These are phyloP conservation scores for Sarocladiaceae sp. DNA, from an alignment of 2,329 filamentous ascomycete genomes.

Conservation along the genomic window DNA sequence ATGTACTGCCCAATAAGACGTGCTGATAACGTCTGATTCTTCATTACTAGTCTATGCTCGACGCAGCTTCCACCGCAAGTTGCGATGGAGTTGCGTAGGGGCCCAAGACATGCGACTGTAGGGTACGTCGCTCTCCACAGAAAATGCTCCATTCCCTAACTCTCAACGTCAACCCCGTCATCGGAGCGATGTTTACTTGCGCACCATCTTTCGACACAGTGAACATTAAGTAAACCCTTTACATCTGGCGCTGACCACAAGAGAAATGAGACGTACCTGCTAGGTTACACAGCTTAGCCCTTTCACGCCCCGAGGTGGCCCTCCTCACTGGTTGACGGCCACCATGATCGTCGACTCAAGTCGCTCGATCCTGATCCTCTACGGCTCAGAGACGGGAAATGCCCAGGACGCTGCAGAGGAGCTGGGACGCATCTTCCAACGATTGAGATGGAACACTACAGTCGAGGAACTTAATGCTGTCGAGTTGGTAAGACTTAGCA, in stretches of 20 bases:
- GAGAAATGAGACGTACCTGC: too few species aligned
- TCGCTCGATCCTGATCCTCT: constrained; percentile 62
- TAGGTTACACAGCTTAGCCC: too few species aligned
- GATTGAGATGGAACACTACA: constrained; percentile 70
- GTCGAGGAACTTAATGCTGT: constrained; percentile 73
- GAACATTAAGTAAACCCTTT: neutral
- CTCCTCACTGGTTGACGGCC: too few species aligned
- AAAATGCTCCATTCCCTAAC: neutral
- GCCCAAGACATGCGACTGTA: neutral
- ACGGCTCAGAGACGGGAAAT: constrained; percentile 93
- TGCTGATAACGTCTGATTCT: too few species aligned
- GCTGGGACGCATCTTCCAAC: constrained; percentile 65
- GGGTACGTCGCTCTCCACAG: neutral
- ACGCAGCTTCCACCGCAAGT: too few species aligned
- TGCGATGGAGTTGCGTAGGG: too few species aligned
- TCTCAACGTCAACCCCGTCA: constrained; percentile 1
- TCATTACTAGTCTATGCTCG: too few species aligned
- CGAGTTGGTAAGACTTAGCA: constrained; percentile 56
- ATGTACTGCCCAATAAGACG: too few species aligned
- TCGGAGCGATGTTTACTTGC: constrained; percentile 3
- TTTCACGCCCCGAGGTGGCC: neutral
- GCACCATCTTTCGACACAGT: neutral
- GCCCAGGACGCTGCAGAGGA: constrained; percentile 87
- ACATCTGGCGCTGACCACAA: too few species aligned
- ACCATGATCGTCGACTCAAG: constrained; percentile 22